Conservation (phyloP, 2,329 filamentous ascomycete genomes). For the Chaetomium strumarium region DNA sequence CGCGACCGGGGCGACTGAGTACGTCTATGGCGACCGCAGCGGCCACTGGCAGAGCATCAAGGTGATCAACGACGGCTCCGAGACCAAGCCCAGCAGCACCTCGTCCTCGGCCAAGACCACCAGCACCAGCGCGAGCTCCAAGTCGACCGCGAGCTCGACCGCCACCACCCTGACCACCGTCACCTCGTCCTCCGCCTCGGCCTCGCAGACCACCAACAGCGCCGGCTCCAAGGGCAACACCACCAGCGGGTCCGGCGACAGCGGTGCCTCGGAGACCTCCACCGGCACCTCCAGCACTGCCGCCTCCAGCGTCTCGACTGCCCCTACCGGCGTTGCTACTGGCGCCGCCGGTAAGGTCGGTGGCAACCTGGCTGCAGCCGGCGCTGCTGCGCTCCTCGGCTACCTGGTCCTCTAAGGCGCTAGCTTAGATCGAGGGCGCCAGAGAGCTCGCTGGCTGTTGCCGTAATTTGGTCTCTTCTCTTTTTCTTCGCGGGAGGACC, state of each 20-base stretch:
- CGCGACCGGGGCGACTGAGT: constrained; percentile 47
- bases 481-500: not conserved
- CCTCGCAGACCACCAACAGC: constrained; percentile 15
- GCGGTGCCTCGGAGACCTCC: constrained; percentile 10
- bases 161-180: constrained; percentile 22
- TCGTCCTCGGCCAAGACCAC: constrained; percentile 18
- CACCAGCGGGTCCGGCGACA: constrained; percentile 8
- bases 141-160: constrained; percentile 25
- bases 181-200: constrained; percentile 1
- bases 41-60: constrained; percentile 49
- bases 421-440: not conserved
- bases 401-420: constrained; percentile 25
- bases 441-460: not conserved
- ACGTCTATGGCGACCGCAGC: constrained; percentile 45
- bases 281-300: constrained; percentile 10
- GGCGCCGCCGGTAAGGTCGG: constrained; percentile 23
- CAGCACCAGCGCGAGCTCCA: constrained; percentile 13
- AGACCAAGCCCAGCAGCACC: constrained; percentile 17
- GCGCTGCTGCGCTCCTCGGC: constrained; percentile 24
- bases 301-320: not conserved
- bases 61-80: constrained; percentile 37
- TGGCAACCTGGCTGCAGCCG: constrained; percentile 22
- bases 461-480: not conserved
- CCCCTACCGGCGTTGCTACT: constrained; percentile 15
- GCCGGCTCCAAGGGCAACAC: constrained; percentile 15